Percentiles rank a stretch among this genome's conserved stretches.
Evolutionary conservation across 176 grass and related monocot genomes (phyloP).

Genomic region (Canna indica): DNA sequence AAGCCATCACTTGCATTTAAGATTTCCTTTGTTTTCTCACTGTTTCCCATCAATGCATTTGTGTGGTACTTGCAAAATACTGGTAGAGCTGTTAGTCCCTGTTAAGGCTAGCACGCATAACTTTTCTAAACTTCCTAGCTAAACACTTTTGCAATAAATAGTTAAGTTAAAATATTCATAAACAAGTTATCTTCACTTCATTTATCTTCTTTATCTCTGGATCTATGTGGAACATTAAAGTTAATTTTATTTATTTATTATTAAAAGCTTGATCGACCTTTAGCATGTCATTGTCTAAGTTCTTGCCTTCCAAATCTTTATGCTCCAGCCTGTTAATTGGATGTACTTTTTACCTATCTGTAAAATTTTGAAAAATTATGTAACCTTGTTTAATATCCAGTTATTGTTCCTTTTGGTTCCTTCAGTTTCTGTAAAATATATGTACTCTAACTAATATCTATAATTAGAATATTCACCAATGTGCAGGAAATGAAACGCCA

Average conservation of each 20-base stretch:
- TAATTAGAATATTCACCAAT: background rate
- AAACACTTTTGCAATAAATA: background rate
- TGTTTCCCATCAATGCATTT: background rate
- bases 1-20: background rate
- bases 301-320: background rate
- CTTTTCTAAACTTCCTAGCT: background rate
- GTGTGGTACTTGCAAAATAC: background rate
- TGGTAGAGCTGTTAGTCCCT: background rate
- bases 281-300: background rate
- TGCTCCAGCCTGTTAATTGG: background rate
- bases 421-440: background rate
- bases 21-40: background rate
- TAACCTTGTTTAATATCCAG: background rate
- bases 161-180: background rate
- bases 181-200: background rate
- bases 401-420: background rate
- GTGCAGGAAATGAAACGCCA: conserved; percentile 79
- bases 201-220: background rate
- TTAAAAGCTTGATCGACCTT: background rate
- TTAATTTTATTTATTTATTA: background rate
- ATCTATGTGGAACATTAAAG: no score
- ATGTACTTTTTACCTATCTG: background rate
- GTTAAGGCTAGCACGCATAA: no score
- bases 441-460: background rate
- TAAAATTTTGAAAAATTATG: background rate